Evolutionary conservation across 441 rosid species (phyloP), one percentile per base, ranked within the genome.

Genomic region (Daphne laureola): DNA sequence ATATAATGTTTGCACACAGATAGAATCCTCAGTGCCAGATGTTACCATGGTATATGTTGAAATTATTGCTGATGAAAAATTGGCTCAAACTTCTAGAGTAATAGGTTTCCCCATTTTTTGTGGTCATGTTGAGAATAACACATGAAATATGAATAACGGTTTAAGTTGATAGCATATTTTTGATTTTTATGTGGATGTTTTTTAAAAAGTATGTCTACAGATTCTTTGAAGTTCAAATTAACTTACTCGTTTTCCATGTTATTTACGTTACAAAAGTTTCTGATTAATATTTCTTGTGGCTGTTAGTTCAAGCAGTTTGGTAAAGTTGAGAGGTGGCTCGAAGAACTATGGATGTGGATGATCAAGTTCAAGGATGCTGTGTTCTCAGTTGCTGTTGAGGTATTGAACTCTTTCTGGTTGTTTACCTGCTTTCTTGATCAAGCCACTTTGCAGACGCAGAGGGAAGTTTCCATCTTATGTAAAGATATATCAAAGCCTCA

Each of bases 291-390:
- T 1, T n/a, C 14, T 31, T 31, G 38, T n/a, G 17, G 15, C 18
- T 5, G 18, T 67, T 70, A 94, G 96, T 79, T 79, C 71, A 86
- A 62, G 51, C 82, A 60, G 67, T 72, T 48, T 52, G 84, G 92
- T 60, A 83, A 86, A 71, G 82, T 95, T 66, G 93, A 88, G 51
- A 72, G 78, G 57, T 86, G 95, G 93, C 70, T 78, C 23, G 87
- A 83, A 68, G 95, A 91, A 67, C 74, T 95, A 58, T 95, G 98
- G 98, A 58, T 72, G 53, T 86, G 90, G 90, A 80, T 86, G 86
- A 71, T 78, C 64, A 81, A 82, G 73, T 86, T 88, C 77, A 95
- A 89, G 68, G 97, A 91, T 72, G 52, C 64, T 46, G 83, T 84
- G 36, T 79, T 84, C 69, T 66, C 80, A 31, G 70, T 75, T 59